A percentile compares a stretch with the other conserved stretches of the same genome.
phyloP scores from a whole-genome alignment of 345 rosid genomes.

The Bruguiera parviflora region DNA sequence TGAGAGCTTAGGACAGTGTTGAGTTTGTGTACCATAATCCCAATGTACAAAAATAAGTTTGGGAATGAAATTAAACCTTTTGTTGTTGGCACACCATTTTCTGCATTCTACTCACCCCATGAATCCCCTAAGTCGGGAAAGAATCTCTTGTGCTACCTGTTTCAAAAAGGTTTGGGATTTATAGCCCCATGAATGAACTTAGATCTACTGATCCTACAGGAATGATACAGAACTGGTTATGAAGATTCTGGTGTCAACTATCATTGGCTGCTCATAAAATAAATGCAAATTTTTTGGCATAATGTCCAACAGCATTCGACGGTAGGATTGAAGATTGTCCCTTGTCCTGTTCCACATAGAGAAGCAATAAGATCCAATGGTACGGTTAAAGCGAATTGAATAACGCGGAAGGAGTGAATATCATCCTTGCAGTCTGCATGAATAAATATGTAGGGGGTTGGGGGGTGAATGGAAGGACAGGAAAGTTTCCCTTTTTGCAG shows the following conservation, averaged over 20 bases:
- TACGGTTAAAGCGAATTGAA: conserved; percentile 6
- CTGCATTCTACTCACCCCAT: background rate
- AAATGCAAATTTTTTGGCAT: conserved; percentile 4
- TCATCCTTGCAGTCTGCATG: conserved; percentile 2
- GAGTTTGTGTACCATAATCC: conserved; percentile 40
- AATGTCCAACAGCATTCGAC: background rate
- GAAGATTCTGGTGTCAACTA: background rate
- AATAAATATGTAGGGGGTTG: background rate
- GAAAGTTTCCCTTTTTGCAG: conserved; percentile 9
- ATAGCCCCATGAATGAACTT: background rate
- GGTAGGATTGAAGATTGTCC: background rate
- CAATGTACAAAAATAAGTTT: conserved; percentile 43
- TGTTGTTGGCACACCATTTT: conserved; percentile 9
- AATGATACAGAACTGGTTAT: too few relatives aligned
- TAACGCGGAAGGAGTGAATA: conserved; percentile 11
- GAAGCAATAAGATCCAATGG: conserved; percentile 2
- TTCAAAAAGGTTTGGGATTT: background rate
- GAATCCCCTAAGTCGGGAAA: background rate
- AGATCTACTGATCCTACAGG: background rate
- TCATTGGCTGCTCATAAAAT: background rate
- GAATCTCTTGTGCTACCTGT: background rate
- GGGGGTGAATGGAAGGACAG: background rate
- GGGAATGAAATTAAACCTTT: conserved; percentile 31
- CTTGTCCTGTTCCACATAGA: conserved; percentile 12
- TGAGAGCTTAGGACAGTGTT: conserved; percentile 22